phyloP scores from a whole-genome alignment of 306 rosid genomes.

The Lotus japonicus region DNA sequence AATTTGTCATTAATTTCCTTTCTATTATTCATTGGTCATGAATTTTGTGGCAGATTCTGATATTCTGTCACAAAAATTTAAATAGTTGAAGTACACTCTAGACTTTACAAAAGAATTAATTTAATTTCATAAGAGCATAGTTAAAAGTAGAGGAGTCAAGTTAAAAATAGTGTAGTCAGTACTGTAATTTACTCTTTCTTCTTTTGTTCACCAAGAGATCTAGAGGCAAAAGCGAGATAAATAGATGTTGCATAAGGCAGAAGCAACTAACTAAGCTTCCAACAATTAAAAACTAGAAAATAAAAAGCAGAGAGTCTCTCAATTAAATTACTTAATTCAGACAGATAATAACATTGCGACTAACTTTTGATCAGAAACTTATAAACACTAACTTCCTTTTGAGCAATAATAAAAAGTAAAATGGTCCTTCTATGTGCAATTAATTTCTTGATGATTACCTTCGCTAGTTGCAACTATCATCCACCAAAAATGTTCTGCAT shows the following conservation, averaged over 20 bases:
- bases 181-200: too few species aligned
- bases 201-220: neutral
- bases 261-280: neutral
- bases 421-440: neutral
- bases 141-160: too few species aligned
- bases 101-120: too few species aligned
- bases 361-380: slow-evolving; percentile 13
- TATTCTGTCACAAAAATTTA: too few species aligned
- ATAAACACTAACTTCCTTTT: neutral
- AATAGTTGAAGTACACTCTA: too few species aligned
- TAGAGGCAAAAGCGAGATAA: neutral
- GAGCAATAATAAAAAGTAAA: neutral
- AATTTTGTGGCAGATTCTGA: too few species aligned
- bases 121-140: too few species aligned
- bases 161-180: too few species aligned
- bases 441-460: neutral
- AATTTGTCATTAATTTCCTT: too few species aligned
- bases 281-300: neutral
- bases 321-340: neutral
- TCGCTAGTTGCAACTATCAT: neutral
- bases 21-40: too few species aligned
- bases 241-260: neutral
- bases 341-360: neutral
- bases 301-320: too few species aligned
- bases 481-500: neutral